Evolutionary conservation across 192 early-diverging fungal species (phyloP).

Genomic region (Dimargaris xerosporica): DNA sequence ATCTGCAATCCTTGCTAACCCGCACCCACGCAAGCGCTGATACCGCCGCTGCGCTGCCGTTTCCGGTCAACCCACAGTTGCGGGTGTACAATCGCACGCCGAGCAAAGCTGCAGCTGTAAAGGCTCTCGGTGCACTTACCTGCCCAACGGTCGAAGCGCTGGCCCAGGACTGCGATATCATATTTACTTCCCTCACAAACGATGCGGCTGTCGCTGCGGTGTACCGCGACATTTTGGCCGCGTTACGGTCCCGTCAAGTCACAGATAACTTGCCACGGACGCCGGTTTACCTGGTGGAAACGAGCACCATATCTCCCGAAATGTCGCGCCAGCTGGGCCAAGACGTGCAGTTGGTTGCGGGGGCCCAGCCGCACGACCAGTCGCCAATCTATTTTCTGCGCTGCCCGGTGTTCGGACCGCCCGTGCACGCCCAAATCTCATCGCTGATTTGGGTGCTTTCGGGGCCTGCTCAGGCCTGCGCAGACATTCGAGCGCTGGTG

Average conservation of each 20-base stretch:
- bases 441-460: conserved; percentile 36
- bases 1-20: conserved; percentile 26
- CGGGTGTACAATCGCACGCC: conserved; percentile 49
- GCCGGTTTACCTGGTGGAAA: conserved; percentile 35
- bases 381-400: conserved; percentile 24
- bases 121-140: conserved; percentile 23
- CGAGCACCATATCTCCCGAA: conserved; percentile 38
- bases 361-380: not conserved
- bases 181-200: conserved; percentile 46
- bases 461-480: conserved; percentile 27
- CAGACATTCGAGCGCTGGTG: conserved; percentile 22
- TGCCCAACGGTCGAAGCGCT: conserved; percentile 22
- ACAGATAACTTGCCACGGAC: not conserved
- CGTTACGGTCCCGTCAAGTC: conserved; percentile 5
- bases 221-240: conserved; percentile 23
- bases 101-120: conserved; percentile 25
- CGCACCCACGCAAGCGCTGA: conserved; percentile 18
- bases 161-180: conserved; percentile 27
- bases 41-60: not conserved
- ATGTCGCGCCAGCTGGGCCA: conserved; percentile 18
- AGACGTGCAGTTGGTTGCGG: conserved; percentile 11
- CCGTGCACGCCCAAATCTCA: conserved; percentile 27
- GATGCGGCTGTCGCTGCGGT: conserved; percentile 34
- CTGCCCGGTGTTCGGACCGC: conserved; percentile 41
- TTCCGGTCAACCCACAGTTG: conserved; percentile 13